Percentiles rank a stretch among this genome's conserved stretches.
Evolutionary conservation across 2,329 filamentous ascomycete species (phyloP).

Genomic region (Blumeria graminis): DNA sequence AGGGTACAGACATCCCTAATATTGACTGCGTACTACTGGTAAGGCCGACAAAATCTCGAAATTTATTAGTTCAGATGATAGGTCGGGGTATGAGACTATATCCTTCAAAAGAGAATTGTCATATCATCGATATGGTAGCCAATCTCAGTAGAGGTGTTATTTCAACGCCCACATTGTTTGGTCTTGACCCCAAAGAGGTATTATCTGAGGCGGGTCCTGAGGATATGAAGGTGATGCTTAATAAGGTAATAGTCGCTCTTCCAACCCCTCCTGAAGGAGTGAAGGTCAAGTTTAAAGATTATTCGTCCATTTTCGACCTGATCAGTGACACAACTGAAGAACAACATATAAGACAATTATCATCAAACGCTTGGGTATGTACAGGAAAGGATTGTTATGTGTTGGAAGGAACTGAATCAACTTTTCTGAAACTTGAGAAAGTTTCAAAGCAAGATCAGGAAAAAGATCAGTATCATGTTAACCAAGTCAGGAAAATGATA

Average conservation of each 20-base stretch:
- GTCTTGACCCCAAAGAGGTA: conserved; percentile 62
- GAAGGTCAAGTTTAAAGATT: conserved; percentile 47
- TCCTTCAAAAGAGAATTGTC: conserved; percentile 63
- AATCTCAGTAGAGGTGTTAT: conserved; percentile 65
- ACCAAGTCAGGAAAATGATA: too few species aligned
- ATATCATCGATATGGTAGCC: conserved; percentile 89
- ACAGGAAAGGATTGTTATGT: conserved; percentile 47
- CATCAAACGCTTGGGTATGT: conserved; percentile 60
- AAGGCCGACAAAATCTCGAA: conserved; percentile 75
- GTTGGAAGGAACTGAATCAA: conserved; percentile 38
- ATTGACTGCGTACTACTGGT: conserved; percentile 83
- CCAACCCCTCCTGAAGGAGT: not conserved
- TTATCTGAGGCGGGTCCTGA: conserved; percentile 40
- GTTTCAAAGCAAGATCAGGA: conserved; percentile 4
- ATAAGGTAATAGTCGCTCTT: conserved; percentile 10
- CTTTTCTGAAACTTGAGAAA: conserved; percentile 28
- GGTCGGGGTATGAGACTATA: conserved; percentile 74
- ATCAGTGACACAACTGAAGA: conserved; percentile 63
- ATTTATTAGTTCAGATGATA: conserved; percentile 92
- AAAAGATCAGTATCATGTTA: too few species aligned
- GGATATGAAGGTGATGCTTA: conserved; percentile 32
- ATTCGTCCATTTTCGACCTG: conserved; percentile 76
- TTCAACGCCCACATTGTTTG: conserved; percentile 78
- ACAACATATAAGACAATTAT: conserved; percentile 51
- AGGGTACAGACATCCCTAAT: conserved; percentile 93